Evolutionary conservation across 2,329 filamentous ascomycete species (phyloP), one percentile per base, ranked within the genome.

Genomic region (Atkinsonella texensis): DNA sequence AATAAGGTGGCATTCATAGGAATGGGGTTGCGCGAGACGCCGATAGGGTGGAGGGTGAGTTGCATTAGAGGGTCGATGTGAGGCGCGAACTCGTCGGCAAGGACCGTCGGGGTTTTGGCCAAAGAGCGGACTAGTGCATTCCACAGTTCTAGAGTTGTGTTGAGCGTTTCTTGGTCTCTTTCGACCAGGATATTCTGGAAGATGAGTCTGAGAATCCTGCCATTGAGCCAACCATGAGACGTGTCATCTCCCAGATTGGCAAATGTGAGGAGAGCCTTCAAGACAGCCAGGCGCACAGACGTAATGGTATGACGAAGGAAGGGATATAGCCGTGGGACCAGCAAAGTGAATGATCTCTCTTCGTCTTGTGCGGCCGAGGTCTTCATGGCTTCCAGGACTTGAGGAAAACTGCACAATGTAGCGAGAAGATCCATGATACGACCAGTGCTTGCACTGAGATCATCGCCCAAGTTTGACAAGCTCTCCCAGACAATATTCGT

Each of bases 401-500:
- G 81, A 0, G 87, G 87, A 71, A 96, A 98, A 56, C 89, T 86
- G 71, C 93, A 98, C 2, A 98, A 80, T 54, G 93, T 97, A 13
- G 94, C 93, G 17, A 98, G 76, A 41, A 98, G 79, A 66, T 98
- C 94, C 94, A 98, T 98, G 51, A 98, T 95, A 52, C 89, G 94
- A 46, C 93, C 93, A 10, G 94, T 98, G 65, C 93, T 97, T 4
- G 93, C 93, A 65, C 90, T 97, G 17, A 98, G 76, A 63, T 98
- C 93, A 64, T 98, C 93, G 57, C 91, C 90, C n/a, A 98, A 74
- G 64, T 95, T 94, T 3, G 91, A 95, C 23, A 98, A 74, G 70
- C 93, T 97, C 62, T 95, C 87, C 93, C 93, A 98, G 31, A 98
- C 90, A 53, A 97, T 95, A 63, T 87, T 85, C 66, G 96, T 95